phyloP scores from a whole-genome alignment of 2,329 filamentous ascomycete genomes.

The Ophiostoma montium region DNA sequence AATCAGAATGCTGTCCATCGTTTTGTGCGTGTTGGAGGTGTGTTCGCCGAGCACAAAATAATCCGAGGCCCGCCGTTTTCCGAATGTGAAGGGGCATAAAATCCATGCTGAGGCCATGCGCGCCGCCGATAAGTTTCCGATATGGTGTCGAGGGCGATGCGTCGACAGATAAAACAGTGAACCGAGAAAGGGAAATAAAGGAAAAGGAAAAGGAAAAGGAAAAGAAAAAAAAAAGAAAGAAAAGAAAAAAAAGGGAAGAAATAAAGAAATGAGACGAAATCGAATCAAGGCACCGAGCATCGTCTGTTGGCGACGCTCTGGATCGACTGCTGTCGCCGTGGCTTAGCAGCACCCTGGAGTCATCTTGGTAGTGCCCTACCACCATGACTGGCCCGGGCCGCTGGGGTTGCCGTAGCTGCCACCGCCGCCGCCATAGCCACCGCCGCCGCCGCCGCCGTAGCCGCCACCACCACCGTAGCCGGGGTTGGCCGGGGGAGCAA shows the following conservation, averaged over 20 bases:
- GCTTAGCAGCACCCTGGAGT: slow-evolving; percentile 5
- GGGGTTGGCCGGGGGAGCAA: slow-evolving; percentile 26
- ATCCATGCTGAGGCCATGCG: slow-evolving; percentile 21
- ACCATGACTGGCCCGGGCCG: slow-evolving; percentile 54
- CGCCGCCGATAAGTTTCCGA: slow-evolving; percentile 21
- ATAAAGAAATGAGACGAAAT: slow-evolving; percentile 3
- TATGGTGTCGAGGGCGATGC: neutral
- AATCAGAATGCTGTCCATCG: slow-evolving; percentile 21
- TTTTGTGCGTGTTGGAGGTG: slow-evolving; percentile 11
- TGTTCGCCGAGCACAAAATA: slow-evolving; percentile 14
- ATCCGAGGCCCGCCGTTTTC: slow-evolving; percentile 22
- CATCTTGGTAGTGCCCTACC: slow-evolving; percentile 28
- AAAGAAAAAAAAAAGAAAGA: slow-evolving; percentile 8
- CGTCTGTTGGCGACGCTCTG: neutral
- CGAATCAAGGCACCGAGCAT: slow-evolving; percentile 1
- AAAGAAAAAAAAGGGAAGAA: slow-evolving; percentile 5
- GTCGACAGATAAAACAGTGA: slow-evolving; percentile 10
- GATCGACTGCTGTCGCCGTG: no score
- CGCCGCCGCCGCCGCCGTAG: slow-evolving; percentile 48
- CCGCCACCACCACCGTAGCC: slow-evolving; percentile 22
- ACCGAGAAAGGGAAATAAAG: slow-evolving; percentile 4
- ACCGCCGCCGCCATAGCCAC: slow-evolving; percentile 34
- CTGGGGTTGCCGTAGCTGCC: slow-evolving; percentile 52
- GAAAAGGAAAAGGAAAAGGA: slow-evolving; percentile 1
- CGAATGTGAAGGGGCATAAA: slow-evolving; percentile 16